These are phyloP conservation scores for Parasitella parasitica DNA, from an alignment of 371 early-diverging fungal species.

Conservation along the genomic window DNA sequence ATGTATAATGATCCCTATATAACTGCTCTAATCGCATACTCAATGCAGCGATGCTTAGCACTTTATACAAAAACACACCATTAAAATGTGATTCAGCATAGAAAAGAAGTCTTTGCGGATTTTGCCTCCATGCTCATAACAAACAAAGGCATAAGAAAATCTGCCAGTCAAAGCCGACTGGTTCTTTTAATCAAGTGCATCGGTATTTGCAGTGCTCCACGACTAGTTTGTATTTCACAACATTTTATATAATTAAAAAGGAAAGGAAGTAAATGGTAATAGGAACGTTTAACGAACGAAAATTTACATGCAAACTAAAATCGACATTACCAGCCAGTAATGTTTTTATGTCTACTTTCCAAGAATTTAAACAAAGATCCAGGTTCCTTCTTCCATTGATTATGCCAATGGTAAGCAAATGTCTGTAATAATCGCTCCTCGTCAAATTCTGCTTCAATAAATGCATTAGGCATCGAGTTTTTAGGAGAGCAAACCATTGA, in stretches of 20 bases:
- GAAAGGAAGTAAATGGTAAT: not conserved
- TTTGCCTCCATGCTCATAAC: no score
- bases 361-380: slow-evolving; percentile 50
- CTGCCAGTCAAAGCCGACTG: no score
- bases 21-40: no score
- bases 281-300: not conserved
- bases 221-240: not conserved
- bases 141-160: no score
- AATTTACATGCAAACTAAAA: not conserved
- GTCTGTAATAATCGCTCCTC: slow-evolving; percentile 40
- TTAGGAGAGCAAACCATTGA: slow-evolving; percentile 48
- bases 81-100: no score
- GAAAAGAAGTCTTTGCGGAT: no score
- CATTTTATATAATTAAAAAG: not conserved
- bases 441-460: slow-evolving; percentile 46
- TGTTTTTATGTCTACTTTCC: slow-evolving; percentile 40
- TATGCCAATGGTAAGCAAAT: slow-evolving; percentile 61
- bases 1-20: no score
- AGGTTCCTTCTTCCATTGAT: slow-evolving; percentile 54
- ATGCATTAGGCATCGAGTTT: slow-evolving; percentile 56
- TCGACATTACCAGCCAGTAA: slow-evolving; percentile 41
- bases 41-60: no score
- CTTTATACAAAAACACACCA: no score
- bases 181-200: no score
- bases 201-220: no score